Evolutionary conservation across 495 filamentous ascomycete species (phyloP), one percentile per base, ranked within the genome.

Genomic region (Acidiella bohemica): DNA sequence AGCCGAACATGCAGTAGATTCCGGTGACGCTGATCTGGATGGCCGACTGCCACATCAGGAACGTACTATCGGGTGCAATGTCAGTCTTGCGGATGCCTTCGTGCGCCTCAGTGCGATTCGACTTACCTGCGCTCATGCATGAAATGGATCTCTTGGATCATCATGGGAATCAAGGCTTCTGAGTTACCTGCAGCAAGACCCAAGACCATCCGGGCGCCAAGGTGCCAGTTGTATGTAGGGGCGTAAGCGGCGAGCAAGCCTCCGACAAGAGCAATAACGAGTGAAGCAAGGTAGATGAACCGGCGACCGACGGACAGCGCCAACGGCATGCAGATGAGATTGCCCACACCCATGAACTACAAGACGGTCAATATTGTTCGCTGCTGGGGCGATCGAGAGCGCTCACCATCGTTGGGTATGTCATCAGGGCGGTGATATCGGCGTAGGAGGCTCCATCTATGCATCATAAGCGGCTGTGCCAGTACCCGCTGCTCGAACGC

Each of bases 301-400:
- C 64, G 55, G 27, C 62, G 54, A 10, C 64, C 64, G 29, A 64
- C 44, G 4, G 59, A 57, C 22, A 65, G 51, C 1, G 64, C 60
- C 1, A 65, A 35, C 25, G 64, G 64, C 56, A 64, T 59, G 40
- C 60, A 59, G 18, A 67, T 45, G 14, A 65, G 50, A 26, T 63
- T 62, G 0, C 60, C 62, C 32, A 65, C 49, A 8, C 64, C 64
- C 47, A 59, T 53, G 33, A 61, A 58, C 10, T 27, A 27, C 7
- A 7, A n/a, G n/a, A 7, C 7, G 7, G 25, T 27, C 25, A 27
- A 27, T 27, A n/a, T n/a, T n/a, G n/a, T n/a, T n/a, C n/a, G n/a
- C n/a, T n/a, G n/a, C n/a, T n/a, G n/a, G n/a, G n/a, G n/a, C n/a
- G n/a, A n/a, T n/a, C n/a, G n/a, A n/a, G n/a, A n/a, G n/a, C n/a